Conservation (phyloP, 2,329 filamentous ascomycete species). For the Fusarium bulbicola region DNA sequence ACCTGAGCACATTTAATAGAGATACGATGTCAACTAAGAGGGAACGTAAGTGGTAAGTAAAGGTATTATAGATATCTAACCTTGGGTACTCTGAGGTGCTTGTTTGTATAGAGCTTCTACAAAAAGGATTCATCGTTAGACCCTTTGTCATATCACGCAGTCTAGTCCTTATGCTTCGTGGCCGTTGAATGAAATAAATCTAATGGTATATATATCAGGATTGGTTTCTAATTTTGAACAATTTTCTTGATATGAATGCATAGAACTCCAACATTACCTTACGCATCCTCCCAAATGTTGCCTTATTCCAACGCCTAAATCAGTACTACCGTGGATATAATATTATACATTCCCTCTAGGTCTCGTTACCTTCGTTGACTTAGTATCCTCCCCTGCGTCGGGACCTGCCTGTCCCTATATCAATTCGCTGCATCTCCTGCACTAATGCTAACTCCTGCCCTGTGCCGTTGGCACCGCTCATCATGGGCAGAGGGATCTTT, state of each 20-base stretch:
- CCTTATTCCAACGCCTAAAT: constrained; percentile 30
- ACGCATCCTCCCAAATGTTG: constrained; percentile 4
- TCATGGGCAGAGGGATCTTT: constrained; percentile 71
- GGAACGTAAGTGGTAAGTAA: background rate
- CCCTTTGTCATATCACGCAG: background rate
- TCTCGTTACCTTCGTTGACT: constrained; percentile 34
- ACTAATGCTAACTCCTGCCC: constrained; percentile 68
- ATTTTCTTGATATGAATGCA: background rate
- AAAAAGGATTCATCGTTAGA: background rate
- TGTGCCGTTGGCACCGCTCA: constrained; percentile 55
- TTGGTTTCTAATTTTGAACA: constrained; percentile 19
- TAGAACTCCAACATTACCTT: constrained; percentile 25
- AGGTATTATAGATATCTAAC: too few species aligned
- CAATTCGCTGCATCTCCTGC: constrained; percentile 75
- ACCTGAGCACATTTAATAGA: background rate
- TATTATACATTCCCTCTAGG: constrained; percentile 39
- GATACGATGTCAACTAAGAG: background rate
- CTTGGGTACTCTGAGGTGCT: background rate
- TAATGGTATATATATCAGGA: background rate
- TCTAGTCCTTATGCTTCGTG: background rate
- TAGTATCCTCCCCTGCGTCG: constrained; percentile 59
- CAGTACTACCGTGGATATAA: constrained; percentile 20
- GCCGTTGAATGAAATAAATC: background rate
- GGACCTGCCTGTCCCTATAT: constrained; percentile 69
- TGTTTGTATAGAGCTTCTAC: background rate